Base-by-base conservation (phyloP, 306 rosid genomes). In the Urtica urens region DNA sequence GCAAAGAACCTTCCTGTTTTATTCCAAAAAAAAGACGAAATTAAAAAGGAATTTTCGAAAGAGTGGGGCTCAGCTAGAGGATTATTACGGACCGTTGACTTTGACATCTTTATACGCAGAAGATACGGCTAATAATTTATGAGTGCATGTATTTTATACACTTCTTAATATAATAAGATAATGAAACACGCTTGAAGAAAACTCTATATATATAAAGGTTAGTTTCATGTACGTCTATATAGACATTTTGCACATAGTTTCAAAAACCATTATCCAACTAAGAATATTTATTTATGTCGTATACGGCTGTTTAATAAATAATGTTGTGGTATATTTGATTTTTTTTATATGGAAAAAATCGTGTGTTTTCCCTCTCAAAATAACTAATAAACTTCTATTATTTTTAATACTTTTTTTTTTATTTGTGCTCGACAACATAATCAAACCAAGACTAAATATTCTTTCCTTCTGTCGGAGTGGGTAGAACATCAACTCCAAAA, bases 1-100 rank as follows among this genome's bases (percentile, higher is more conserved):
- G 41, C 51, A 9, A 55, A 49, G 68, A 62, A 62, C 33, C 51
- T 63, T 38, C 56, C 4, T 51, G 43, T 11, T 29, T 38, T 23
- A 24, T 35, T 14, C 3, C 17, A 37, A 23, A 37, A 11, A 18
- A 23, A 3, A 33, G 2, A 16, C 12, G 18, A 2, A 6, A n/a
- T 1, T 10, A 14, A 37, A 33, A 34, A 34, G 41, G 33, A 28
- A 23, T 21, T 5, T 9, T n/a, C n/a, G n/a, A n/a, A n/a, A n/a
- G n/a, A 3, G 40, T 49, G 37, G 55, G 39, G 39, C 0, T 4
- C 17, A 14, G 10, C 6, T 20, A 27, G 15, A 26, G 25, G 21
- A 8, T 38, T 27, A 7, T 38, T 3, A 2, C 15, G 50, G 5
- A 49, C 9, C 37, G 51, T 17, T 31, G 58, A 40, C 58, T 33